Evolutionary conservation across 139 green algal genomes (phyloP).

Genomic region (Tetradesmus lagerheimii): DNA sequence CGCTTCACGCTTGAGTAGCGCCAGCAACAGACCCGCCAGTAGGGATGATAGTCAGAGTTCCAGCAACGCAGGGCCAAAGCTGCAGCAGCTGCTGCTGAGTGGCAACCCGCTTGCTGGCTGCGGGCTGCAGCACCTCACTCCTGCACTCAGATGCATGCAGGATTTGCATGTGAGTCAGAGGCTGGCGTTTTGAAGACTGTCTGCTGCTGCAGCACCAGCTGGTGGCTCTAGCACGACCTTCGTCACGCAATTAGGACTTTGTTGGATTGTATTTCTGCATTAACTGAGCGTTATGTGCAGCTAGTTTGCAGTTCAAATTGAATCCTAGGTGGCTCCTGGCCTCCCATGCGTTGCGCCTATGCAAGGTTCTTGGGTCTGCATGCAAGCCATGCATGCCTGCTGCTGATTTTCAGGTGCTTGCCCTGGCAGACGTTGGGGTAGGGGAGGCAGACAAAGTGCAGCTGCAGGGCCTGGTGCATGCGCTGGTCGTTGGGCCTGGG

Average conservation of each 20-base stretch:
- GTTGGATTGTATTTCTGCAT: too few relatives aligned
- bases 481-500: not conserved
- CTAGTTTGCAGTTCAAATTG: too few relatives aligned
- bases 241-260: too few relatives aligned
- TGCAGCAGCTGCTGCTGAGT: conserved; percentile 32
- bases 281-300: too few relatives aligned
- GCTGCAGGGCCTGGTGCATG: conserved; percentile 17
- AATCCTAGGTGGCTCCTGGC: too few relatives aligned
- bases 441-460: conserved; percentile 20
- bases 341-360: too few relatives aligned
- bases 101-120: conserved; percentile 31
- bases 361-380: too few relatives aligned
- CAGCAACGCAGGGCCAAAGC: not conserved
- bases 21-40: not conserved
- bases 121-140: conserved; percentile 24
- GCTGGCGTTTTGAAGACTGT: not conserved
- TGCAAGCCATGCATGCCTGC: not conserved
- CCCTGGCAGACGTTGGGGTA: conserved; percentile 14
- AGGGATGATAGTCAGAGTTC: not conserved
- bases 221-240: too few relatives aligned
- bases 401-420: not conserved
- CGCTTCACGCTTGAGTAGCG: not conserved
- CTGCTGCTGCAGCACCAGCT: too few relatives aligned
- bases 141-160: not conserved
- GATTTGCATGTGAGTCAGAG: not conserved